Evolutionary conservation across 139 green algal species (phyloP), one percentile per base, ranked within the genome.

Genomic region (Parachlorella kessleri): DNA sequence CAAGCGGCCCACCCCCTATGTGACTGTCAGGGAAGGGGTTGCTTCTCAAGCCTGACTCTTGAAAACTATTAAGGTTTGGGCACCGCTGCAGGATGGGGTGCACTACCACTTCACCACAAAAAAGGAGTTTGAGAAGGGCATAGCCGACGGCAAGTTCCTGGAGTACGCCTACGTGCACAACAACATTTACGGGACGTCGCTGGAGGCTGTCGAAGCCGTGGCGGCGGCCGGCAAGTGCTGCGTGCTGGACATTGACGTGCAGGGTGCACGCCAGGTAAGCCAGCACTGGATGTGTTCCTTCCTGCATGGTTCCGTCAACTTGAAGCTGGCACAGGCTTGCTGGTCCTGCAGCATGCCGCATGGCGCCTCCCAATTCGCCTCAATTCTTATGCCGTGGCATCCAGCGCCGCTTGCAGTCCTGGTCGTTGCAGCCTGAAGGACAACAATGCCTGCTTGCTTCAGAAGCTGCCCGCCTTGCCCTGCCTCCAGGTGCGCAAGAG

Each of bases 221-320:
- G 81, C 92, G 24, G 78, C 82, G 1, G 36, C 66, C 24, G 91
- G 92, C 28, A 86, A 86, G 67, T 89, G 90, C 79, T 91, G 88
- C 75, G 81, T 97, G 48, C 87, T 97, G 41, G 93, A 97, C 83
- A 96, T 97, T 39, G 93, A 97, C 70, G 92, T 96, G 66, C 92
- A 97, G 81, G 93, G 87, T 69, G 79, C 79, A 8, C 76, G 84
- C 32, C 81, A 85, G 75, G 79, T n/a, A n/a, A n/a, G n/a, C n/a
- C n/a, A n/a, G n/a, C n/a, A n/a, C n/a, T n/a, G n/a, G n/a, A n/a
- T n/a, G n/a, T n/a, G n/a, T n/a, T n/a, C n/a, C n/a, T n/a, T n/a
- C n/a, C n/a, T n/a, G n/a, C n/a, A n/a, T n/a, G n/a, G n/a, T n/a
- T n/a, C n/a, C n/a, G n/a, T n/a, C n/a, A n/a, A n/a, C n/a, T n/a